phyloP scores from a whole-genome alignment of 1,284 basidiomycete genomes.

The Phylloboletellus chloephorus region DNA sequence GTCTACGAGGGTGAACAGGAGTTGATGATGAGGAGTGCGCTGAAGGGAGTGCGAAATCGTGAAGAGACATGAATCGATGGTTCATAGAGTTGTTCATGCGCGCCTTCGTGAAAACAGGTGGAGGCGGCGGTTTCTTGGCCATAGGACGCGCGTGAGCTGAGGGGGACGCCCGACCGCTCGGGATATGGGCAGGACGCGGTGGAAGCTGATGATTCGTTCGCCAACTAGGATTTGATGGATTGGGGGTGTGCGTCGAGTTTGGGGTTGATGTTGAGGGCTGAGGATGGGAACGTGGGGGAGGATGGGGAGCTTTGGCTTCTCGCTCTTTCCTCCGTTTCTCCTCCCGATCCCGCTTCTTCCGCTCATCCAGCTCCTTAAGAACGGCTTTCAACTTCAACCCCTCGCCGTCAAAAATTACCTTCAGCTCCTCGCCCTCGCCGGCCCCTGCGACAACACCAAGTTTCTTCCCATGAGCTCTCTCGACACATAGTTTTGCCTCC shows the following conservation, averaged over 20 bases:
- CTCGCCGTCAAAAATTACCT: constrained; percentile 61
- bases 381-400: constrained; percentile 53
- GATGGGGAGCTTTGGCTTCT: constrained; percentile 26
- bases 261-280: constrained; percentile 22
- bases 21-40: constrained; percentile 29
- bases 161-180: constrained; percentile 28
- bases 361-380: constrained; percentile 54
- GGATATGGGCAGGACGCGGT: constrained; percentile 25
- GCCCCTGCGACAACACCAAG: constrained; percentile 33
- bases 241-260: constrained; percentile 27
- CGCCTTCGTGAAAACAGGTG: constrained; percentile 20
- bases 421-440: constrained; percentile 44
- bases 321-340: constrained; percentile 41
- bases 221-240: constrained; percentile 20
- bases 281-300: constrained; percentile 14
- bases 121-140: constrained; percentile 27
- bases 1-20: constrained; percentile 25
- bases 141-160: constrained; percentile 29
- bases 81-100: constrained; percentile 26
- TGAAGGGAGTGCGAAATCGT: constrained; percentile 19
- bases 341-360: constrained; percentile 46
- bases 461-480: constrained; percentile 54
- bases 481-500: constrained; percentile 59
- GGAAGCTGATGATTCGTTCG: constrained; percentile 29
- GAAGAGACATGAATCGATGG: constrained; percentile 19